Conservation (phyloP, 768 basidiomycete genomes). For the Collybia mongolica region DNA sequence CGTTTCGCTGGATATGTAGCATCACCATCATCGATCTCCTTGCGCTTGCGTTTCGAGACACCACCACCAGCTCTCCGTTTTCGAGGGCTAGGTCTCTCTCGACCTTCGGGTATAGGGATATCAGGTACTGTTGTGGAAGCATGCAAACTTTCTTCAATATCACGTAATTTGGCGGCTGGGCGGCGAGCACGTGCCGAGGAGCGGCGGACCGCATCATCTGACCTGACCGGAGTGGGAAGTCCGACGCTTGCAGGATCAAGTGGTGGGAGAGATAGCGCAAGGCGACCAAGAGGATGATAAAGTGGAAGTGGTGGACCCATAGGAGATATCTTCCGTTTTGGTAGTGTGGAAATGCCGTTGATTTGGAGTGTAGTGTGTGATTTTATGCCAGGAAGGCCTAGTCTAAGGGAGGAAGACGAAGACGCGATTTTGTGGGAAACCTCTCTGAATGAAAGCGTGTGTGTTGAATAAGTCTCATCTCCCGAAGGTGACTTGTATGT, state of each 20-base stretch:
- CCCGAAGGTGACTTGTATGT: conserved; percentile 59
- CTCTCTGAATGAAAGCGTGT: conserved; percentile 7
- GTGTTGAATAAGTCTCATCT: conserved; percentile 20
- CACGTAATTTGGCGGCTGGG: conserved; percentile 47
- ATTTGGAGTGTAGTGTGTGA: conserved; percentile 2
- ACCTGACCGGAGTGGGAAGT: conserved; percentile 45
- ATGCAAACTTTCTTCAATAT: conserved; percentile 37
- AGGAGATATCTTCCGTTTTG: conserved; percentile 19
- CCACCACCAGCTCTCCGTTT: conserved; percentile 44
- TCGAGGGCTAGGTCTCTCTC: conserved; percentile 48
- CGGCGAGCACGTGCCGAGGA: conserved; percentile 46
- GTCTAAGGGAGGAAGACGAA: conserved; percentile 6
- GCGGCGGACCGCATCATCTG: conserved; percentile 42
- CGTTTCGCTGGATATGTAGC: conserved; percentile 73
- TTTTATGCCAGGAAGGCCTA: background rate
- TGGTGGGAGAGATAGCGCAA: conserved; percentile 66
- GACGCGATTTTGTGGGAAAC: conserved; percentile 8
- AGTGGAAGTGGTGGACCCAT: conserved; percentile 51
- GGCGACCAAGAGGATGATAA: conserved; percentile 63
- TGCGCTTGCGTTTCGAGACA: conserved; percentile 55
- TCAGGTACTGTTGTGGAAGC: conserved; percentile 24
- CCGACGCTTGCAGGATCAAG: conserved; percentile 59
- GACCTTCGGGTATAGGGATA: conserved; percentile 36
- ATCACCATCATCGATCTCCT: conserved; percentile 61
- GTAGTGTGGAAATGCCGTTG: background rate